A percentile compares a stretch with the other conserved stretches of the same genome.
phyloP scores from a whole-genome alignment of 805 yeast genomes.

The Saccharomycopsis fibuligera region DNA sequence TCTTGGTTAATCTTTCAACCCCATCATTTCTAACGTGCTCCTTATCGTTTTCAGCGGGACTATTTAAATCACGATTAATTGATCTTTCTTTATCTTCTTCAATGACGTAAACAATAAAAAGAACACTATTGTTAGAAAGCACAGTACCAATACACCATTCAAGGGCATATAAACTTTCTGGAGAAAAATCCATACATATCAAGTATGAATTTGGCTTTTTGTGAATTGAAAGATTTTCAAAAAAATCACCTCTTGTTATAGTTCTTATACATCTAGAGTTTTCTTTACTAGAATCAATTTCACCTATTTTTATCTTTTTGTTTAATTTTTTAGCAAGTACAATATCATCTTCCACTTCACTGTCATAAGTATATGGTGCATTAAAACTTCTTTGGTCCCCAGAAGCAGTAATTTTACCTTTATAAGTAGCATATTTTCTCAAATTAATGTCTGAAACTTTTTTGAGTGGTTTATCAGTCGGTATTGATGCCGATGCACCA shows the following conservation, averaged over 20 bases:
- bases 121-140: constrained; percentile 72
- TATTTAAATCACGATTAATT: background rate
- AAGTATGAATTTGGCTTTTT: constrained; percentile 52
- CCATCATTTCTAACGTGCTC: constrained; percentile 37
- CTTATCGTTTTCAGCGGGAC: constrained; percentile 20
- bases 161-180: constrained; percentile 76
- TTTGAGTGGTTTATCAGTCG: constrained; percentile 41
- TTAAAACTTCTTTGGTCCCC: constrained; percentile 31
- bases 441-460: constrained; percentile 41
- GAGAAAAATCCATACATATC: constrained; percentile 75
- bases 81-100: constrained; percentile 16
- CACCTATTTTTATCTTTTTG: constrained; percentile 45
- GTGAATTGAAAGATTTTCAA: constrained; percentile 32
- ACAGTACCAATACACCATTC: constrained; percentile 88
- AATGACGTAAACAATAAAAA: constrained; percentile 48
- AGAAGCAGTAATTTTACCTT: constrained; percentile 47
- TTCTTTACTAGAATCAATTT: constrained; percentile 42
- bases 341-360: constrained; percentile 51
- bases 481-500: constrained; percentile 38
- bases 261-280: constrained; percentile 52
- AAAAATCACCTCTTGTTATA: constrained; percentile 54
- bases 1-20: constrained; percentile 38
- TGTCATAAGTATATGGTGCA: constrained; percentile 57
- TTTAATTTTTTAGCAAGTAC: constrained; percentile 48
- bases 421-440: constrained; percentile 50